Evolutionary conservation across 2,329 filamentous ascomycete genomes (phyloP).

Genomic region (Coleophoma crateriformis): DNA sequence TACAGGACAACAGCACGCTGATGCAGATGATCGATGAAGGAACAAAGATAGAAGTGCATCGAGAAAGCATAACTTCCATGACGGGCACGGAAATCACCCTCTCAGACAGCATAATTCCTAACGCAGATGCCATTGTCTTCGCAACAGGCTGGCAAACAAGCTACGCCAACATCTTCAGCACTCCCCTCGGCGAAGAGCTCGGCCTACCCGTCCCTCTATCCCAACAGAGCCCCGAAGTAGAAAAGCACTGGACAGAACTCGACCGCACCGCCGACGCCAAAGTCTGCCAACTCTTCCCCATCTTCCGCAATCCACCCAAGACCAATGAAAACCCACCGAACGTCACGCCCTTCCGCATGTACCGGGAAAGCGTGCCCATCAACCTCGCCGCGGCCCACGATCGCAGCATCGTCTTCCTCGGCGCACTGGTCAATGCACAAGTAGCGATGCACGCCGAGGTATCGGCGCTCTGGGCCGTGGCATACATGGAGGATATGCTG

Average conservation of each 20-base stretch:
- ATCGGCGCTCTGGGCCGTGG: background rate
- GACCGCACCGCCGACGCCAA: background rate
- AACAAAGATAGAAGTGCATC: slow-evolving; percentile 3
- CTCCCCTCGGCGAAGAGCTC: background rate
- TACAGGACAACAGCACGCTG: slow-evolving; percentile 4
- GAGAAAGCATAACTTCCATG: slow-evolving; percentile 1
- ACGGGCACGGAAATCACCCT: background rate
- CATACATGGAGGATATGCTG: background rate
- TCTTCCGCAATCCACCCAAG: slow-evolving; percentile 1
- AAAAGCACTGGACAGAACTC: slow-evolving; percentile 4
- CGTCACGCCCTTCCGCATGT: background rate
- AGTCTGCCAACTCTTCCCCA: slow-evolving; percentile 1
- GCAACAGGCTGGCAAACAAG: slow-evolving; percentile 14
- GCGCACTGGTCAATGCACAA: background rate
- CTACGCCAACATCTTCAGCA: background rate
- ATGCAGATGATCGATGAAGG: slow-evolving; percentile 4
- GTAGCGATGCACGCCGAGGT: background rate
- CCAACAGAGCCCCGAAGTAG: background rate
- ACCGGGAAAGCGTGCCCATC: background rate
- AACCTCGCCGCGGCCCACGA: slow-evolving; percentile 2
- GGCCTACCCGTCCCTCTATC: slow-evolving; percentile 1
- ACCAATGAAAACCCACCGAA: background rate
- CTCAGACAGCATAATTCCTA: background rate
- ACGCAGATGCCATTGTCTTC: slow-evolving; percentile 5
- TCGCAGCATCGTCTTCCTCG: background rate